phyloP scores from a whole-genome alignment of 306 rosid genomes.

The Vicia faba region DNA sequence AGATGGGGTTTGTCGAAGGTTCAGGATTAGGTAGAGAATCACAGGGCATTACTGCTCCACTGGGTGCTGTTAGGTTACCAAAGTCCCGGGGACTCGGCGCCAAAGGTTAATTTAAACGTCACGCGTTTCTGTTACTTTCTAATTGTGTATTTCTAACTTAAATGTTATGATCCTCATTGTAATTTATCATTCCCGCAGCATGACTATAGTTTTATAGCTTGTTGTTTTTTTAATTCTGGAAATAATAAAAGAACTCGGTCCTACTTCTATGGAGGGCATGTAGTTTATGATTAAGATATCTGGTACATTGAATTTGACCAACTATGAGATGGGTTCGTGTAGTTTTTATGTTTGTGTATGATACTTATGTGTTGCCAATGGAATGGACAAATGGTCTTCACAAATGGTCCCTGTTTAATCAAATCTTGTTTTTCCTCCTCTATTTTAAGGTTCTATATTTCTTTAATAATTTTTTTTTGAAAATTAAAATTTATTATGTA shows the following conservation, averaged over 20 bases:
- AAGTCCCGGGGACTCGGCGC: slow-evolving; percentile 86
- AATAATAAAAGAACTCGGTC: background rate
- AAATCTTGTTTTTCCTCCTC: background rate
- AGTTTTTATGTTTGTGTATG: background rate
- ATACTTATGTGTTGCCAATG: background rate
- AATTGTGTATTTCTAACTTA: slow-evolving; percentile 12
- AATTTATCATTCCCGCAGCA: slow-evolving; percentile 21
- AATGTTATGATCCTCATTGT: background rate
- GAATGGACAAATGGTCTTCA: background rate
- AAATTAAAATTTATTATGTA: no score
- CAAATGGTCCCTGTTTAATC: background rate
- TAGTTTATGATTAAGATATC: slow-evolving; percentile 26
- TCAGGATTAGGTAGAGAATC: slow-evolving; percentile 73
- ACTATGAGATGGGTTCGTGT: background rate
- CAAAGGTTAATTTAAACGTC: slow-evolving; percentile 41
- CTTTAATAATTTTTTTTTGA: background rate
- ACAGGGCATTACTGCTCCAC: slow-evolving; percentile 81
- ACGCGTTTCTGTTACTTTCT: slow-evolving; percentile 5
- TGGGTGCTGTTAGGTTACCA: slow-evolving; percentile 65
- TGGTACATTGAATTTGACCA: slow-evolving; percentile 1
- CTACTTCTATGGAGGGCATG: slow-evolving; percentile 8
- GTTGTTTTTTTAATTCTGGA: background rate
- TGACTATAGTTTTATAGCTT: background rate
- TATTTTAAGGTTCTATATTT: background rate
- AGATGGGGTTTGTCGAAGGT: slow-evolving; percentile 94